Evolutionary conservation across 495 filamentous ascomycete species (phyloP), one percentile per base, ranked within the genome.

Genomic region (Hypoxylon lienhwacheense): DNA sequence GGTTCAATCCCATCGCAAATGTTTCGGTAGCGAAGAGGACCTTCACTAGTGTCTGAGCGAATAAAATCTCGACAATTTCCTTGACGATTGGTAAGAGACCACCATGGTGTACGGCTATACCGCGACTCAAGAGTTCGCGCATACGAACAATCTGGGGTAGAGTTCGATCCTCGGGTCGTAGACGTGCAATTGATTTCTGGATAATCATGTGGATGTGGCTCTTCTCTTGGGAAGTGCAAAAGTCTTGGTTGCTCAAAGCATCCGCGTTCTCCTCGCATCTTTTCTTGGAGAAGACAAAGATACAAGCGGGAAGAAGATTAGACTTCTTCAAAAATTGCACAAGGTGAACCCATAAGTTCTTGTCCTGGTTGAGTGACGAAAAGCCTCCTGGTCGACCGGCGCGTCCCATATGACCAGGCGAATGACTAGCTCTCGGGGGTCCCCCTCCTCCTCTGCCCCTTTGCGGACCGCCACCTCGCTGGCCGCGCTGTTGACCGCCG

Each of bases 221-320:
- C 81, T 96, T 97, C 73, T 98, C 95, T 4, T 84, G 80, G 6
- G 90, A 89, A 14, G 85, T 95, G 68, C 85, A 91, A 65, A 91
- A 97, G 70, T 98, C 95, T 48, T 95, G 86, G 61, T 95, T 97
- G 52, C 87, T 90, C 15, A 98, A 77, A 0, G 93, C 91, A 59
- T 97, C 90, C 7, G 95, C 93, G 66, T 97, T 98, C 64, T 96
- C 88, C 67, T 97, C 92, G 62, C 95, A 97, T 45, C 93, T 78
- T 69, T 89, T 95, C 76, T 97, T 98, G 20, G 92, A 97, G 70
- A 98, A 98, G 35, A 98, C 93, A 69, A 98, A 98, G 52, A 97
- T 92, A 70, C 92, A 96, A 32, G 85, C 89, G 0, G 93, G 93
- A 7, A 98, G 77, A 3, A 98, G 77, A 31, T 82, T 89, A 51